Evolutionary conservation across 108 stramenopile species (phyloP).

Genomic region (Nitzschia sp.): DNA sequence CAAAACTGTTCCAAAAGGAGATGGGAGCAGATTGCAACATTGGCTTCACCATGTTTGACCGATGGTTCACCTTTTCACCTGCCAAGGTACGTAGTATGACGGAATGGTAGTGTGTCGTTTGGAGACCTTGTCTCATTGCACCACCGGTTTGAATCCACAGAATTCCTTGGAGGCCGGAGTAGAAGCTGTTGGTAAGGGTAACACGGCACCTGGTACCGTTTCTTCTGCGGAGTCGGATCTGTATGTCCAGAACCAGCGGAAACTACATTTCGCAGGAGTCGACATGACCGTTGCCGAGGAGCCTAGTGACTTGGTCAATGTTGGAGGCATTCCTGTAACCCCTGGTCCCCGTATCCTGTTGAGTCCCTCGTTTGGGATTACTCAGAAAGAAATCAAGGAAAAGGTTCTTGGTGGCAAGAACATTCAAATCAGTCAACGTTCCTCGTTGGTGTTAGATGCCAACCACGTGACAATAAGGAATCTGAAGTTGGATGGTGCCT

Average conservation of each 20-base stretch:
- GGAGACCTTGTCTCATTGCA: neutral
- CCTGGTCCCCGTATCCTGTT: constrained; percentile 81
- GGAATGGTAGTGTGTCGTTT: neutral
- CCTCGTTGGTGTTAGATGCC: constrained; percentile 76
- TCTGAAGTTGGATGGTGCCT: constrained; percentile 81
- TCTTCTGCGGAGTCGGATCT: constrained; percentile 85
- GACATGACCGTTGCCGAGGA: constrained; percentile 53
- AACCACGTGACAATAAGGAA: constrained; percentile 70
- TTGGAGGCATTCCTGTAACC: constrained; percentile 80
- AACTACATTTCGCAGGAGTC: constrained; percentile 73
- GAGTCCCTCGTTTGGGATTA: constrained; percentile 75
- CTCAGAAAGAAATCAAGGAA: constrained; percentile 65
- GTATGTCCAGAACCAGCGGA: constrained; percentile 85
- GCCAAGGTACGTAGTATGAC: constrained; percentile 66
- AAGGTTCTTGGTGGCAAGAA: constrained; percentile 65
- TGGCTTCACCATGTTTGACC: constrained; percentile 95
- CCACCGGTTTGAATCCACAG: constrained; percentile 17
- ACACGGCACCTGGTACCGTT: constrained; percentile 82
- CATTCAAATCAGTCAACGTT: constrained; percentile 60
- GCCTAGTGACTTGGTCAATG: constrained; percentile 61
- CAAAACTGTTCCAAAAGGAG: constrained; percentile 92
- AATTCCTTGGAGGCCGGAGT: constrained; percentile 89
- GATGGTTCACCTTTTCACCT: constrained; percentile 94
- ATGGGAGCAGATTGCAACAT: constrained; percentile 84
- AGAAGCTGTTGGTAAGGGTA: constrained; percentile 74